These are phyloP conservation scores for Laburnicola sp. DNA, from an alignment of 2,329 filamentous ascomycete species.

Conservation along the genomic window DNA sequence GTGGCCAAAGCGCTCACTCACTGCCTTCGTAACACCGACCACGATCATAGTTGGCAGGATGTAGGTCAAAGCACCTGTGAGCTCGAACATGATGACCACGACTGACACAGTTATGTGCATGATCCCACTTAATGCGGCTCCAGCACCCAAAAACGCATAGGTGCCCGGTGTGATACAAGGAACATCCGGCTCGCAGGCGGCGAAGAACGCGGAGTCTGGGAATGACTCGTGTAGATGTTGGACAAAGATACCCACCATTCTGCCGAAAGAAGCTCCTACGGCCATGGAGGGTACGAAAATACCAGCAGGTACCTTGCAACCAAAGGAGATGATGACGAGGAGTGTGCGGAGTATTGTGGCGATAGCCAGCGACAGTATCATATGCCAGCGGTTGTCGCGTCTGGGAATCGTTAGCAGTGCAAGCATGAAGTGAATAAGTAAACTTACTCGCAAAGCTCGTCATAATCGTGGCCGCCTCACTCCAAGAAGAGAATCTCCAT, in stretches of 20 bases:
- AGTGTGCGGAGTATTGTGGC: constrained; percentile 81
- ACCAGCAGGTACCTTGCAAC: constrained; percentile 95
- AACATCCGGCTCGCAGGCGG: constrained; percentile 84
- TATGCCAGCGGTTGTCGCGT: constrained; percentile 70
- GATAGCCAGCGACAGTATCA: constrained; percentile 74
- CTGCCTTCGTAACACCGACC: constrained; percentile 92
- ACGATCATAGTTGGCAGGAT: constrained; percentile 99
- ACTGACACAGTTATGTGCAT: constrained; percentile 98
- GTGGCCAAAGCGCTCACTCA: constrained; percentile 88
- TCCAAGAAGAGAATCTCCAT: constrained; percentile 98
- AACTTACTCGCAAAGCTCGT: constrained; percentile 79
- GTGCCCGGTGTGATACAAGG: constrained; percentile 97
- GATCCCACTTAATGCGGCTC: constrained; percentile 87
- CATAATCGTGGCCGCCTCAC: constrained; percentile 85
- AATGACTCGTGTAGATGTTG: constrained; percentile 84
- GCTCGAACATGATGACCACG: constrained; percentile 98
- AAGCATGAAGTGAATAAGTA: background rate
- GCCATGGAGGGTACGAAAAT: constrained; percentile 99
- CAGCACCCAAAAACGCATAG: constrained; percentile 93
- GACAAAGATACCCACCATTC: constrained; percentile 92
- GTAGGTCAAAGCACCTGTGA: constrained; percentile 95
- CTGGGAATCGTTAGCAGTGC: constrained; percentile 35
- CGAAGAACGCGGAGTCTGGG: constrained; percentile 81
- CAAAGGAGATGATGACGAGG: constrained; percentile 93
- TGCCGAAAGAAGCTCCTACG: constrained; percentile 89